Evolutionary conservation across 228 moss, liverwort and hornwort species (phyloP), one percentile per base, ranked within the genome.

Genomic region (Sphagnum magellanicum): DNA sequence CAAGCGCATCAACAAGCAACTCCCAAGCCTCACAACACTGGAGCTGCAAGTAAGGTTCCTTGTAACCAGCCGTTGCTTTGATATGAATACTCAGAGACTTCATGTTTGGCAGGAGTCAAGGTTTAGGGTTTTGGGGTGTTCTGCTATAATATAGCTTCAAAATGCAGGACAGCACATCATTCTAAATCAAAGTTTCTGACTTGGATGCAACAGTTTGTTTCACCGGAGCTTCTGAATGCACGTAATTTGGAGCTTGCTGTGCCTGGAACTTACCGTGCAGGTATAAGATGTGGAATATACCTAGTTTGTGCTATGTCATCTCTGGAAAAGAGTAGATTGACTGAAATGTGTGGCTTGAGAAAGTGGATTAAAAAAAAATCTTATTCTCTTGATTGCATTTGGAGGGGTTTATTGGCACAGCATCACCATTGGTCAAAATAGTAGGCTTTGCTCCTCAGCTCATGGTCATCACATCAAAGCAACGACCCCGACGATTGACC

Each of bases 1-100:
- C 74, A 98, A 92, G 84, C 93, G 98, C 62, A 98, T 98, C 69
- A 98, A 98, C 76, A 98, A 94, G 85, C 98, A 98, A 72, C 98
- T 93, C 65, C 92, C 98, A 60, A 92, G 98, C 55, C 76, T 98
- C 60, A 98, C 94, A 47, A 98, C 98, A 51, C 76, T 98, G 65
- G 93, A 98, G 79, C 82, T 98, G 64, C 88, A 91, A 91, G 94
- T 91, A 75, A 5, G 65, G 46, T 16, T 16, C n/a, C 17, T 7
- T 16, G 0, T 51, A 32, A 32, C 32, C 32, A 32, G 32, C 32
- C 1, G 32, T 32, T 3, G 1, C 32, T 32, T 32, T 32, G 32
- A 32, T 32, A 32, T 32, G 32, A 32, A 32, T 32, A 2, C 32
- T 32, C 32, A 32, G 32, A 32, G 32, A 32, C 32, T 32, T 32